Conservation (phyloP, 2,329 filamentous ascomycete species). For the Tolypocladium endophyticum region DNA sequence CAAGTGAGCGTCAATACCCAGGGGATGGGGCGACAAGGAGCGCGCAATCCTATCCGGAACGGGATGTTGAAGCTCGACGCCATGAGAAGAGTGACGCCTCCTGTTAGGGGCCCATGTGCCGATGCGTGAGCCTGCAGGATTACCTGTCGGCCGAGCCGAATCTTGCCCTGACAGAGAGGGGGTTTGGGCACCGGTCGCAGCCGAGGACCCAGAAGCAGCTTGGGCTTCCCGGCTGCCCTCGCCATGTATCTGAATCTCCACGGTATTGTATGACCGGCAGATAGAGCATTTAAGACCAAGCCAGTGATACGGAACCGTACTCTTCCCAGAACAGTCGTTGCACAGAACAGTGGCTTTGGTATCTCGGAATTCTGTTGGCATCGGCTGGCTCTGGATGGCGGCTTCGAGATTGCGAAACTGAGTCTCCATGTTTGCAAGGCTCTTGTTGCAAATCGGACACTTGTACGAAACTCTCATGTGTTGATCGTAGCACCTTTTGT, state of each 20-base stretch:
- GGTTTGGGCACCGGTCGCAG: conserved; percentile 1
- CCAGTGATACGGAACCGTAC: conserved; percentile 86
- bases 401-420: conserved; percentile 87
- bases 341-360: conserved; percentile 79
- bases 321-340: conserved; percentile 89
- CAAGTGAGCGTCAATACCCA: conserved; percentile 14
- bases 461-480: conserved; percentile 88
- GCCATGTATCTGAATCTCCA: conserved; percentile 51
- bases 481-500: conserved; percentile 77
- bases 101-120: conserved; percentile 13
- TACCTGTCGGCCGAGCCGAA: conserved; percentile 11
- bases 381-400: conserved; percentile 79
- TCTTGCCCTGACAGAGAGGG: not conserved
- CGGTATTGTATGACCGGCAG: conserved; percentile 61
- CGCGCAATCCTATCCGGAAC: conserved; percentile 31
- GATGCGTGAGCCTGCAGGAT: conserved; percentile 3
- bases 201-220: conserved; percentile 12
- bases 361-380: conserved; percentile 74
- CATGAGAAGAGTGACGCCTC: conserved; percentile 28
- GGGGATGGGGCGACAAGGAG: conserved; percentile 30
- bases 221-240: conserved; percentile 18
- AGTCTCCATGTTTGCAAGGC: conserved; percentile 93
- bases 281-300: conserved; percentile 79
- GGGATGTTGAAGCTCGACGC: conserved; percentile 18
- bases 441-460: conserved; percentile 93